These are phyloP conservation scores for Akanthomyces dipterigenus DNA, from an alignment of 2,329 filamentous ascomycete species.

Conservation along the genomic window DNA sequence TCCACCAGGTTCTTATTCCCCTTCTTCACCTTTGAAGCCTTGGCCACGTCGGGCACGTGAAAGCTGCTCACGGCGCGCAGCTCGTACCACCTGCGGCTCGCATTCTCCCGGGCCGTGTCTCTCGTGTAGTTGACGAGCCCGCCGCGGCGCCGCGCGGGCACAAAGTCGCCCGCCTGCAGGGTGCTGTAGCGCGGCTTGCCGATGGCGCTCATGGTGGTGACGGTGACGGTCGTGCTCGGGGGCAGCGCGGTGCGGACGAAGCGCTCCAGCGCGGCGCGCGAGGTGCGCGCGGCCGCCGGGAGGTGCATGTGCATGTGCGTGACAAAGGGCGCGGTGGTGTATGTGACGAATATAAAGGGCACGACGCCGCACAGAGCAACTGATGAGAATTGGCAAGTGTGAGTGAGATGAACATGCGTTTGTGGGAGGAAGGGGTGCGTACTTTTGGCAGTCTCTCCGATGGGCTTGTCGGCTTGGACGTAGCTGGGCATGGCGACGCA, in stretches of 20 bases:
- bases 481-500: slow-evolving; percentile 57
- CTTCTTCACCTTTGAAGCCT: slow-evolving; percentile 13
- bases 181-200: slow-evolving; percentile 46
- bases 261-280: slow-evolving; percentile 46
- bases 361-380: slow-evolving; percentile 54
- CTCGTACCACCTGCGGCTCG: slow-evolving; percentile 32
- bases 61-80: slow-evolving; percentile 33
- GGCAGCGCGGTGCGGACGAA: slow-evolving; percentile 43
- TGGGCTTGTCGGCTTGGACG: slow-evolving; percentile 33
- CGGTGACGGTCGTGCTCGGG: slow-evolving; percentile 37
- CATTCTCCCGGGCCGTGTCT: slow-evolving; percentile 28
- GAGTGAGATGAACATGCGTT: neutral
- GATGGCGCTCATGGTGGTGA: slow-evolving; percentile 50
- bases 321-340: slow-evolving; percentile 63
- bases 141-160: slow-evolving; percentile 22
- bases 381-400: slow-evolving; percentile 20
- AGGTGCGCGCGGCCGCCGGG: slow-evolving; percentile 57
- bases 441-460: slow-evolving; percentile 31
- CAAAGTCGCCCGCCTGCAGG: slow-evolving; percentile 32
- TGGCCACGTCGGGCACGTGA: slow-evolving; percentile 26
- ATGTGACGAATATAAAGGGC: slow-evolving; percentile 58
- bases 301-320: slow-evolving; percentile 64
- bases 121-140: slow-evolving; percentile 37
- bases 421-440: slow-evolving; percentile 15
- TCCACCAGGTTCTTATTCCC: slow-evolving; percentile 24